Evolutionary conservation across 31 red algal species (phyloP).

Genomic region (Bonnemaisonia californica): DNA sequence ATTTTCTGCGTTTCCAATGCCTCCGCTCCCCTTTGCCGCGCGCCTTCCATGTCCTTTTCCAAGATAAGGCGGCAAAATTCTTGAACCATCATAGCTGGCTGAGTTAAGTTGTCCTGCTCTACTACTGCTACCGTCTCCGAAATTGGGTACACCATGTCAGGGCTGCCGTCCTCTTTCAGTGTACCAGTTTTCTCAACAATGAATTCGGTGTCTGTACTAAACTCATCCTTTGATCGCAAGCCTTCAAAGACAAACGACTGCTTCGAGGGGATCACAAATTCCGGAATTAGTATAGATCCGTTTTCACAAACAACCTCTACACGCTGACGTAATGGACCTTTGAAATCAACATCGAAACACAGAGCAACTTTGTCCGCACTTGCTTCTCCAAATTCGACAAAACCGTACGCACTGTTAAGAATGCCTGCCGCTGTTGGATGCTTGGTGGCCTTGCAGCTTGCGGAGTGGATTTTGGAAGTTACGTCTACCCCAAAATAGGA

Average conservation of each 20-base stretch:
- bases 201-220: constrained; percentile 23
- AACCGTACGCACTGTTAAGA: constrained; percentile 15
- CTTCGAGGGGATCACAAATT: constrained; percentile 23
- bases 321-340: background rate
- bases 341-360: constrained; percentile 20
- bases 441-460: background rate
- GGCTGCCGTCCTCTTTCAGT: constrained; percentile 15
- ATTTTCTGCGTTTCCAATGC: constrained; percentile 33
- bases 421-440: background rate
- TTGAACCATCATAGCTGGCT: constrained; percentile 44
- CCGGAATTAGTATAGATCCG: background rate
- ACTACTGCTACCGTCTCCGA: constrained; percentile 17
- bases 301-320: constrained; percentile 1
- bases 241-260: constrained; percentile 23
- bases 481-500: constrained; percentile 34
- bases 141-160: constrained; percentile 17
- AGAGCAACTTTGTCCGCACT: constrained; percentile 7
- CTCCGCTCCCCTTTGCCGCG: constrained; percentile 28
- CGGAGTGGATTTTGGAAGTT: constrained; percentile 18
- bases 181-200: constrained; percentile 6
- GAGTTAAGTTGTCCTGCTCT: constrained; percentile 27
- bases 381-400: constrained; percentile 15
- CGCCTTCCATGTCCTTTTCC: constrained; percentile 30
- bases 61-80: constrained; percentile 37
- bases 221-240: constrained; percentile 2